Conservation (phyloP, 306 rosid genomes). For the Rosa chinensis region DNA sequence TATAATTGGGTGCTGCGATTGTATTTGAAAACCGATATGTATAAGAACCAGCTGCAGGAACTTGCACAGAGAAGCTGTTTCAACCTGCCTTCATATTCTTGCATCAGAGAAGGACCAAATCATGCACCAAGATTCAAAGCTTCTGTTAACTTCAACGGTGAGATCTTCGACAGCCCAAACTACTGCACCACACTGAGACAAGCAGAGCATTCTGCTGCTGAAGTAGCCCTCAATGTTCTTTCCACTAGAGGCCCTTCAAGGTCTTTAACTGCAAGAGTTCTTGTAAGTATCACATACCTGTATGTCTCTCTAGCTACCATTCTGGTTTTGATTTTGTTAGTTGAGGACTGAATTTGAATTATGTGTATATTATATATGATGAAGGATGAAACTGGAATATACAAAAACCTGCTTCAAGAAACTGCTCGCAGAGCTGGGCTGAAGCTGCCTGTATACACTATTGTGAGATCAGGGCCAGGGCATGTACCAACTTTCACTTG, state of each 20-base stretch:
- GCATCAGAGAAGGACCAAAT: conserved; percentile 35
- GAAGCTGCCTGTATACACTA: conserved; percentile 33
- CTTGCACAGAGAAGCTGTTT: conserved; percentile 43
- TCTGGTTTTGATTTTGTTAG: neutral
- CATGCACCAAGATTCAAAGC: conserved; percentile 43
- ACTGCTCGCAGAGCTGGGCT: conserved; percentile 33
- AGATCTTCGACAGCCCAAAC: conserved; percentile 31
- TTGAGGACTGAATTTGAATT: neutral
- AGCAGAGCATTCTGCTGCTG: conserved; percentile 37
- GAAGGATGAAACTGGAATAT: conserved; percentile 36
- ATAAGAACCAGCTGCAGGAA: conserved; percentile 37
- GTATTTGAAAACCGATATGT: conserved; percentile 17
- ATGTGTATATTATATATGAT: neutral
- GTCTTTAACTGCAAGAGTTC: conserved; percentile 35
- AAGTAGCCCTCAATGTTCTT: conserved; percentile 33
- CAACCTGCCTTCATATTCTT: conserved; percentile 34
- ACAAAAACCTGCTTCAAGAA: conserved; percentile 35
- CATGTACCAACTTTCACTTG: conserved; percentile 33
- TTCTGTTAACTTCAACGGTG: conserved; percentile 32
- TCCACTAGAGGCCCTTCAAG: conserved; percentile 39
- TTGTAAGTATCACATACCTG: conserved; percentile 5
- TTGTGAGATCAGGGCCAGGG: conserved; percentile 32
- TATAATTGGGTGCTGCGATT: neutral
- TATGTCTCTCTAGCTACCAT: neutral
- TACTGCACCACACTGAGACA: conserved; percentile 33